Evolutionary conservation across 805 yeast species (phyloP).

Genomic region (Ogataea populi-albae): DNA sequence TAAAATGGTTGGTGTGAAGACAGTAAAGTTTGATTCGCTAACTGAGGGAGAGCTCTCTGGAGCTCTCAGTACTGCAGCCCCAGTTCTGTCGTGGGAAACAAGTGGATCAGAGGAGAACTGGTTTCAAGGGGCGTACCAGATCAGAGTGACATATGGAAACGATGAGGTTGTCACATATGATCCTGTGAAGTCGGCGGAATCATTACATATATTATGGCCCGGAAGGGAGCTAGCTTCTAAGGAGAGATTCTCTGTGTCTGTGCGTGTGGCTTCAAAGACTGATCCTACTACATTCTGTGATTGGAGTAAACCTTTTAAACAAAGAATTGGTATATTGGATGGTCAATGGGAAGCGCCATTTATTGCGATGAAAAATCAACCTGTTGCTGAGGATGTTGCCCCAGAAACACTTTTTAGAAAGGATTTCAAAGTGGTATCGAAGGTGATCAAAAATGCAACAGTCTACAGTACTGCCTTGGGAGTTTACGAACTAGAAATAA

Average conservation of each 20-base stretch:
- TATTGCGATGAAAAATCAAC: slow-evolving; percentile 8
- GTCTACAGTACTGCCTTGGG: slow-evolving; percentile 25
- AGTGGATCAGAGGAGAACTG: slow-evolving; percentile 8
- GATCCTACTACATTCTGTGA: slow-evolving; percentile 5
- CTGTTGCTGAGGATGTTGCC: slow-evolving; percentile 3
- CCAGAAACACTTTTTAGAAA: slow-evolving; percentile 13
- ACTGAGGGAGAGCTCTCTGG: slow-evolving; percentile 6
- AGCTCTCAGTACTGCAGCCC: slow-evolving; percentile 5
- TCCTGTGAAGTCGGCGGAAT: slow-evolving; percentile 6
- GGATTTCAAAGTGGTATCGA: slow-evolving; percentile 2
- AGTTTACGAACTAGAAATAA: slow-evolving; percentile 23
- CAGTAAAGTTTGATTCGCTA: slow-evolving; percentile 8
- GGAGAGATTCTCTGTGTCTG: slow-evolving; percentile 9
- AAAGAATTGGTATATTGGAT: slow-evolving; percentile 8
- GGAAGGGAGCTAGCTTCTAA: slow-evolving; percentile 12
- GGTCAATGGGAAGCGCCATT: slow-evolving; percentile 11
- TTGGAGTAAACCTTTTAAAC: slow-evolving; percentile 6
- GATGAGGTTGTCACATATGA: slow-evolving; percentile 3
- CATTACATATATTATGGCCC: slow-evolving; percentile 9
- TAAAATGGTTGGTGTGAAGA: slow-evolving; percentile 7
- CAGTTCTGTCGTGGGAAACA: slow-evolving; percentile 11
- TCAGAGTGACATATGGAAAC: slow-evolving; percentile 7
- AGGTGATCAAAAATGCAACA: slow-evolving; percentile 6
- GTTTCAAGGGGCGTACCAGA: slow-evolving; percentile 13
- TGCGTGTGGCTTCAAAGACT: slow-evolving; percentile 8